A percentile compares a stretch with the other conserved stretches of the same genome.
These are phyloP conservation scores for Aspergillus hancockii DNA, from an alignment of 495 filamentous ascomycete genomes.

Conservation along the genomic window DNA sequence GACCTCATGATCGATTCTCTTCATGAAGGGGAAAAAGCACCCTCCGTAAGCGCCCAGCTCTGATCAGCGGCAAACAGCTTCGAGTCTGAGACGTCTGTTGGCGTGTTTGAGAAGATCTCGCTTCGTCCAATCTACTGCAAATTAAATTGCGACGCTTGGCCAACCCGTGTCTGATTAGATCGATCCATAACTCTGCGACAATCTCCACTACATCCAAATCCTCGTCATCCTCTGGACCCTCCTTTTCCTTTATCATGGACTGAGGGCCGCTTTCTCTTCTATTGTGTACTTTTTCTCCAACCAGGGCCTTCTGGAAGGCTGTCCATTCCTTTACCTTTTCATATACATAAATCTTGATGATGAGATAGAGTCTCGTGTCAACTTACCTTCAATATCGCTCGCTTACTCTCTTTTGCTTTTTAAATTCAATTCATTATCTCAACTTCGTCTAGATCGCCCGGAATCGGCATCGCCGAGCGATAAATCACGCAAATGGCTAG, in stretches of 20 bases:
- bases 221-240: conserved; percentile 18
- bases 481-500: conserved; percentile 24
- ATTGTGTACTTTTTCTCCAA: conserved; percentile 22
- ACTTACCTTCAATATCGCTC: conserved; percentile 6
- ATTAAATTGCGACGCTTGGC: conserved; percentile 19
- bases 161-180: conserved; percentile 30
- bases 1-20: background rate
- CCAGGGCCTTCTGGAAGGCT: conserved; percentile 51
- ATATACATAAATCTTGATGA: background rate
- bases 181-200: conserved; percentile 22
- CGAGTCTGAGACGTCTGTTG: conserved; percentile 12
- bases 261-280: conserved; percentile 12
- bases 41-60: background rate
- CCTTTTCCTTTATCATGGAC: conserved; percentile 14
- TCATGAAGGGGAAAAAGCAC: background rate
- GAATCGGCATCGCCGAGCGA: background rate
- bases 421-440: conserved; percentile 14
- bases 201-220: conserved; percentile 21
- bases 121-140: conserved; percentile 19
- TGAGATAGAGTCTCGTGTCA: conserved; percentile 17
- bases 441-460: background rate
- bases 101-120: conserved; percentile 8
- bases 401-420: conserved; percentile 16
- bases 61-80: conserved; percentile 16
- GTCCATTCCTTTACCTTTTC: conserved; percentile 43